These are phyloP conservation scores for Casuarina glauca DNA, from an alignment of 306 rosid genomes.

Conservation along the genomic window DNA sequence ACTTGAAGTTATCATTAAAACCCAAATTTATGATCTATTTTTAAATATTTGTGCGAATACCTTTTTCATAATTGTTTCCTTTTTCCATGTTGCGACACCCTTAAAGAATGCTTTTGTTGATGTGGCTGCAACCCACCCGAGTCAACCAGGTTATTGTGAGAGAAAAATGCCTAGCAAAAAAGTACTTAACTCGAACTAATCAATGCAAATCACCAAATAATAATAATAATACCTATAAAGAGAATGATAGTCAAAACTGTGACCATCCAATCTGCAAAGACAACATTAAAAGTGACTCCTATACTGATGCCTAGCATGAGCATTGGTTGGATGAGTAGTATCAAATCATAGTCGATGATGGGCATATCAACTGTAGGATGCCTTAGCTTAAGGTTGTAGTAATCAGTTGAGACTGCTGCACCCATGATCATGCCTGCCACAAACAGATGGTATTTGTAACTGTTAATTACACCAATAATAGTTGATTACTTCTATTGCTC, in stretches of 20 bases:
- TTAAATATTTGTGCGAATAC: slow-evolving; percentile 29
- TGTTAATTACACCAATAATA: neutral
- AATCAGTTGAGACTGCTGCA: slow-evolving; percentile 75
- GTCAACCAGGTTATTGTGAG: slow-evolving; percentile 2
- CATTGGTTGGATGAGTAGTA: slow-evolving; percentile 88
- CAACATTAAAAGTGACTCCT: slow-evolving; percentile 82
- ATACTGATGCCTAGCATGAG: slow-evolving; percentile 94
- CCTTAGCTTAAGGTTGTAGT: slow-evolving; percentile 76
- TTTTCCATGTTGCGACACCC: slow-evolving; percentile 90
- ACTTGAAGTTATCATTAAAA: neutral
- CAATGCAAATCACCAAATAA: neutral
- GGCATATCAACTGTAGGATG: slow-evolving; percentile 76
- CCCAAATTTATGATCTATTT: neutral
- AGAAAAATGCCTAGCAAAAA: neutral
- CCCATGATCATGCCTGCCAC: slow-evolving; percentile 94
- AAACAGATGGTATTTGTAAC: slow-evolving; percentile 6
- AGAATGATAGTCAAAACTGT: slow-evolving; percentile 83
- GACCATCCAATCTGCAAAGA: slow-evolving; percentile 93
- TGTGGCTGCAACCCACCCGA: slow-evolving; percentile 50
- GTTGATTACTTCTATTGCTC: neutral
- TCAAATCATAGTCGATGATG: slow-evolving; percentile 88
- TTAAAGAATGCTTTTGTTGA: slow-evolving; percentile 83
- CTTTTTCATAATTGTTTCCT: slow-evolving; percentile 81
- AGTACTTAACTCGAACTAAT: neutral
- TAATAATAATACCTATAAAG: slow-evolving; percentile 54